These are phyloP conservation scores for Xylogone sp. DNA, from an alignment of 2,329 filamentous ascomycete genomes.

Conservation along the genomic window DNA sequence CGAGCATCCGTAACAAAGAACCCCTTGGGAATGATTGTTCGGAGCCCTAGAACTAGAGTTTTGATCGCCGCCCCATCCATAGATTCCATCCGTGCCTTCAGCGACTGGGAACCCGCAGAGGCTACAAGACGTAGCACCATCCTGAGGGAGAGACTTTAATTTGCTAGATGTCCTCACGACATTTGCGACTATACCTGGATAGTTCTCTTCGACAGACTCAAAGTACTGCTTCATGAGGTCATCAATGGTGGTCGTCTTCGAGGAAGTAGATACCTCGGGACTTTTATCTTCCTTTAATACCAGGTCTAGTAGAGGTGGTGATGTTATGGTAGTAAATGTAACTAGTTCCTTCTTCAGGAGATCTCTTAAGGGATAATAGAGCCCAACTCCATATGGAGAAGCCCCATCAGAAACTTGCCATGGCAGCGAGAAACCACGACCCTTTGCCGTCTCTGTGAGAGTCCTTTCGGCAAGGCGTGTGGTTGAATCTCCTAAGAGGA, in stretches of 20 bases:
- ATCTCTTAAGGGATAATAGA: slow-evolving; percentile 83
- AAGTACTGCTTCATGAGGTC: slow-evolving; percentile 90
- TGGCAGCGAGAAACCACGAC: slow-evolving; percentile 77
- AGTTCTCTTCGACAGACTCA: slow-evolving; percentile 76
- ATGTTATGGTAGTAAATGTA: slow-evolving; percentile 55
- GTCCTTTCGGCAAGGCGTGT: slow-evolving; percentile 84
- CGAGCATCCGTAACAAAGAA: slow-evolving; percentile 71
- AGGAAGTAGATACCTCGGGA: slow-evolving; percentile 22
- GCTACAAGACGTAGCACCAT: slow-evolving; percentile 45
- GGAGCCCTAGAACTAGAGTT: slow-evolving; percentile 20
- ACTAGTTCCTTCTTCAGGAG: slow-evolving; percentile 77
- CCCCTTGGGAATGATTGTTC: slow-evolving; percentile 25
- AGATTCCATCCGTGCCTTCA: slow-evolving; percentile 58
- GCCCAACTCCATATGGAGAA: slow-evolving; percentile 18
- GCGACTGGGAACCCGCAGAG: slow-evolving; percentile 68
- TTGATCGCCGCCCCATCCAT: slow-evolving; percentile 57
- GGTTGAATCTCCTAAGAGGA: slow-evolving; percentile 83
- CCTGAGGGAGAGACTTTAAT: slow-evolving; percentile 48
- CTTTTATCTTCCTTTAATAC: slow-evolving; percentile 37
- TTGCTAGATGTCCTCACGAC: slow-evolving; percentile 91
- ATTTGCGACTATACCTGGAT: slow-evolving; percentile 89
- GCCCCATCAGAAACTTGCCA: slow-evolving; percentile 76
- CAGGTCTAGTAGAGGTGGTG: slow-evolving; percentile 48
- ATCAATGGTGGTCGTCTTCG: slow-evolving; percentile 80
- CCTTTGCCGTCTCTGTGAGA: slow-evolving; percentile 85